Conservation (phyloP, 73 alveolate species). For the Paramecium caudatum region DNA sequence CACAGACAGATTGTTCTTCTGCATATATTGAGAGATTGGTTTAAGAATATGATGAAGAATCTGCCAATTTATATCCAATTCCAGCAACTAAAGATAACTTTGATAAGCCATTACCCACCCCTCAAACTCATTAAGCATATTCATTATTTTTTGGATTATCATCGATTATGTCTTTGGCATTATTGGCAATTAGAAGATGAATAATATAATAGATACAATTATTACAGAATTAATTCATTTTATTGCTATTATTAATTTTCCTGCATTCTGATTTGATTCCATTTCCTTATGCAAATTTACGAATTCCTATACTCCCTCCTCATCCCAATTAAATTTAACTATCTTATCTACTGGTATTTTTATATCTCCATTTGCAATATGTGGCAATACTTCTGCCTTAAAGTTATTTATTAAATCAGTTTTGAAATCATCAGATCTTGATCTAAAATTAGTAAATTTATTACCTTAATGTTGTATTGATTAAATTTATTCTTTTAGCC, state of each 20-base stretch:
- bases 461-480: constrained; percentile 76
- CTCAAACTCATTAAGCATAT: constrained; percentile 63
- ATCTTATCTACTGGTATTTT: constrained; percentile 75
- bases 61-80: constrained; percentile 72
- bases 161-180: constrained; percentile 60
- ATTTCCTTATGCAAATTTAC: constrained; percentile 69
- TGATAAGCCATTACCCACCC: constrained; percentile 73
- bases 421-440: constrained; percentile 77
- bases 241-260: constrained; percentile 66
- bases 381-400: constrained; percentile 53
- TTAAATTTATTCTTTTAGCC: constrained; percentile 78
- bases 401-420: constrained; percentile 74
- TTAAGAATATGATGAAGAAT: constrained; percentile 69
- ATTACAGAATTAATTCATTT: background rate
- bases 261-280: constrained; percentile 77
- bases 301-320: constrained; percentile 56
- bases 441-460: background rate
- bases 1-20: constrained; percentile 14
- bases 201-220: background rate
- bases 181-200: constrained; percentile 66
- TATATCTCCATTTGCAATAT: constrained; percentile 70
- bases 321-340: constrained; percentile 54
- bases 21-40: constrained; percentile 76
- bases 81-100: constrained; percentile 76
- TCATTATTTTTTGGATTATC: constrained; percentile 68